Conservation (phyloP, 495 filamentous ascomycete genomes). For the Xylaria nigripes region DNA sequence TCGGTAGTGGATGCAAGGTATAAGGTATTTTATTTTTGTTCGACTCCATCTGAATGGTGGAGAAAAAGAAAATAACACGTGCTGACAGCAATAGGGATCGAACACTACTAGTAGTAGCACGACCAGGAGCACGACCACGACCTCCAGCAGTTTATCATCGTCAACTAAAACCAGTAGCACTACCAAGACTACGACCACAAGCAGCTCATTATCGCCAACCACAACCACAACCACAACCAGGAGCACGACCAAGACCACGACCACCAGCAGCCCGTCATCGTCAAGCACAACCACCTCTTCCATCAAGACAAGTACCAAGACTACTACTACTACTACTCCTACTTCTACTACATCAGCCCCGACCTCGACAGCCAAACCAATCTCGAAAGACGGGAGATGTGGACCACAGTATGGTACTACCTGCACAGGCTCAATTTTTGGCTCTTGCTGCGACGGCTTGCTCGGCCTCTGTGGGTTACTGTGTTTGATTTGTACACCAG, state of each 20-base stretch:
- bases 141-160: constrained; percentile 5
- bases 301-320: constrained; percentile 7
- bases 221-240: constrained; percentile 4
- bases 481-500: constrained; percentile 5
- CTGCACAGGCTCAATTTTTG: constrained; percentile 29
- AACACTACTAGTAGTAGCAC: constrained; percentile 6
- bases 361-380: constrained; percentile 11
- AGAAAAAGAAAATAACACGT: not conserved
- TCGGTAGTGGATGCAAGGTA: constrained; percentile 33
- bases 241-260: constrained; percentile 11
- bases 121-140: constrained; percentile 11
- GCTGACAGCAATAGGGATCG: constrained; percentile 5
- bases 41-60: constrained; percentile 3
- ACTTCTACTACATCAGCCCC: constrained; percentile 7
- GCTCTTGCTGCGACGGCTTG: constrained; percentile 30
- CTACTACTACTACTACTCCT: constrained; percentile 2
- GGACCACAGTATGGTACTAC: constrained; percentile 21
- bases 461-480: constrained; percentile 16
- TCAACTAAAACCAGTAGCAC: constrained; percentile 9
- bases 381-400: constrained; percentile 13
- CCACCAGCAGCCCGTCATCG: not conserved
- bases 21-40: constrained; percentile 9
- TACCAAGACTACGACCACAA: constrained; percentile 5
- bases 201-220: constrained; percentile 7
- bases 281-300: not conserved